Base-by-base conservation (phyloP, 2,329 filamentous ascomycete genomes). In the Pyrenophora tritici-repentis region DNA sequence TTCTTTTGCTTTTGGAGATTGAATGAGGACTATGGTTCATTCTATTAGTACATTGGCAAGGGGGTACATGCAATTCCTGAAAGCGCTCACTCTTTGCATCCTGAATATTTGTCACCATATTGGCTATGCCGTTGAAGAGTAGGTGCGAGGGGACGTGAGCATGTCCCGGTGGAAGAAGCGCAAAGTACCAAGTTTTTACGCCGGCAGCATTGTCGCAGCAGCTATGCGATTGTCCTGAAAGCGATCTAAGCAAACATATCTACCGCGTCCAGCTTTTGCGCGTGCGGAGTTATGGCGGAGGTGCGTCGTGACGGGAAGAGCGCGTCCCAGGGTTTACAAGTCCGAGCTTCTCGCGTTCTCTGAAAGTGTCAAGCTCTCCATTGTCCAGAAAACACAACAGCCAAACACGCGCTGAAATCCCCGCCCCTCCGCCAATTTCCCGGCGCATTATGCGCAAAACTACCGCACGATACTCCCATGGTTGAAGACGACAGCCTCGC, bases 401-500 rank as follows among this genome's bases (percentile, higher is more conserved):
- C 22, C 46, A 58, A 56, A 55, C 56, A 56, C 55, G 41, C 41
- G 10, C 48, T 34, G 55, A 26, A 22, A 12, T 24, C 22, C 13
- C 37, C 38, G 36, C 37, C 47, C 39, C 22, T 20, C 47, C 40
- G 50, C 43, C 46, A 9, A 26, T 22, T 33, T 18, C 42, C 53
- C 50, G 47, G 60, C 66, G 63, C 65, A 72, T 55, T 39, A 72
- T 73, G 68, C 70, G 58, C 66, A 67, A 18, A 42, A 34, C 55
- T 31, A 41, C 53, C 20, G 44, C 43, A 48, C 59, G 58, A 63
- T 42, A 40, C 42, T 58, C 50, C 53, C 67, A 93, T 94, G 90
- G 85, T 87, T 73, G 86, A 88, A 68, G 79, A 85, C 71, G 86
- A 86, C 72, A 85, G 83, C 68, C 81, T 95, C 69, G 87, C 87